phyloP scores from a whole-genome alignment of 2,329 filamentous ascomycete genomes.

The Mycosphaerella sp. region DNA sequence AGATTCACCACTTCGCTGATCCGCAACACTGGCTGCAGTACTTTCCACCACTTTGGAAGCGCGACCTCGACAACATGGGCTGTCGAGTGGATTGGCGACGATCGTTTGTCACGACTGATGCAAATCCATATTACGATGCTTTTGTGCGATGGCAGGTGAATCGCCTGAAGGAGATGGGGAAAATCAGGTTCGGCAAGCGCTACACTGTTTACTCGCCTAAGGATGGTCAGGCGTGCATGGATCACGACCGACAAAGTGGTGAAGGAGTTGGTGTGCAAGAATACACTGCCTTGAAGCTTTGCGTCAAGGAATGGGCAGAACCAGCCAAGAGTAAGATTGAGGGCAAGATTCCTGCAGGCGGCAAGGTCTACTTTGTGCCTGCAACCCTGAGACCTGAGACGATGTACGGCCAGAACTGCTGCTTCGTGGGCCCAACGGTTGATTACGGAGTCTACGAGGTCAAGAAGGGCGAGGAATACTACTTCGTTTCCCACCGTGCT shows the following conservation, averaged over 20 bases:
- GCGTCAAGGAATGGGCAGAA: constrained; percentile 82
- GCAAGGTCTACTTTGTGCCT: constrained; percentile 81
- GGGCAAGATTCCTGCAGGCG: constrained; percentile 69
- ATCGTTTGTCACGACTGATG: constrained; percentile 89
- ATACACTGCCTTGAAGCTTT: constrained; percentile 87
- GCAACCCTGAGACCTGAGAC: constrained; percentile 93
- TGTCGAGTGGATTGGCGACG: constrained; percentile 88
- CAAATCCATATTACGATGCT: constrained; percentile 92
- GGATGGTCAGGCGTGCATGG: constrained; percentile 80
- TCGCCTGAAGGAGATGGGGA: constrained; percentile 76
- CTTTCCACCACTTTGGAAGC: constrained; percentile 76
- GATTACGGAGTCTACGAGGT: constrained; percentile 83
- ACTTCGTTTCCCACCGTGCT: constrained; percentile 71
- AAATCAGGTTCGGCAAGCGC: constrained; percentile 88
- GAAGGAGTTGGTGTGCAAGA: constrained; percentile 82
- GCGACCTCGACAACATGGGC: constrained; percentile 76
- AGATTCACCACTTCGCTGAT: constrained; percentile 91
- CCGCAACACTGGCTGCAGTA: constrained; percentile 85
- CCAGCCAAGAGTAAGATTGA: constrained; percentile 64
- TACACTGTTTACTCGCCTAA: constrained; percentile 93
- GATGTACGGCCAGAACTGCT: constrained; percentile 97
- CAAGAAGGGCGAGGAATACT: constrained; percentile 58
- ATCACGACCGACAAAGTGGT: constrained; percentile 74
- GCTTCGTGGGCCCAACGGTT: constrained; percentile 87
- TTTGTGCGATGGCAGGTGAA: constrained; percentile 98